Evolutionary conservation across 495 filamentous ascomycete species (phyloP), one percentile per base, ranked within the genome.

Genomic region (Elasticomyces elasticus): DNA sequence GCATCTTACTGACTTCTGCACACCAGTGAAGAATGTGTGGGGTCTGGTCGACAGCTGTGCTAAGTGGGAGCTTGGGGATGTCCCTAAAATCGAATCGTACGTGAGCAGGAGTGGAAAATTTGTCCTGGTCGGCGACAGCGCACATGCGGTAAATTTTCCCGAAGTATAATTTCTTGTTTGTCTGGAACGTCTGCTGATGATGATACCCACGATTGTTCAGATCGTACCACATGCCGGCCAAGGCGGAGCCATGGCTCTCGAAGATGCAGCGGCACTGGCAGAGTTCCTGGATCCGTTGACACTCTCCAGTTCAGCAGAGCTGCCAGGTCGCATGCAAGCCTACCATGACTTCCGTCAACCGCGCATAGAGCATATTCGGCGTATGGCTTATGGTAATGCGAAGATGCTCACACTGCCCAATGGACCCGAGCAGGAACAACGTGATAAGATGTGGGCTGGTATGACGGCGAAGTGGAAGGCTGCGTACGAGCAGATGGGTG

Each of bases 181-280:
- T n/a, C n/a, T n/a, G n/a, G n/a, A n/a, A n/a, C n/a, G n/a, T n/a
- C n/a, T n/a, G n/a, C n/a, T n/a, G n/a, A n/a, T n/a, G n/a, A n/a
- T n/a, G 73, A 62, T 76, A 2, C 72, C 73, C 0, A n/a, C n/a
- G n/a, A n/a, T n/a, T n/a, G n/a, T n/a, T n/a, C n/a, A n/a, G n/a
- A 75, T 75, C 47, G 72, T 74, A 65, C 72, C 72, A 2, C 69
- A 74, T 62, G 70, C 20, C 26, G 22, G 30, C 1, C 11, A 38
- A 72, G 73, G 73, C 28, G 73, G 71, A 3, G 73, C 70, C 35
- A 74, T 73, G 67, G 69, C 70, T 1, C 64, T 78, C 0, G 72
- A 66, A 51, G 66, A 67, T 41, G 65, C 62, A 13, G 64, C 60
- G 15, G 62, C 62, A 5, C 51, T 69, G 31, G 68, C 58, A 0